phyloP scores from a whole-genome alignment of 2,329 filamentous ascomycete genomes.

The Alternaria postmessia region DNA sequence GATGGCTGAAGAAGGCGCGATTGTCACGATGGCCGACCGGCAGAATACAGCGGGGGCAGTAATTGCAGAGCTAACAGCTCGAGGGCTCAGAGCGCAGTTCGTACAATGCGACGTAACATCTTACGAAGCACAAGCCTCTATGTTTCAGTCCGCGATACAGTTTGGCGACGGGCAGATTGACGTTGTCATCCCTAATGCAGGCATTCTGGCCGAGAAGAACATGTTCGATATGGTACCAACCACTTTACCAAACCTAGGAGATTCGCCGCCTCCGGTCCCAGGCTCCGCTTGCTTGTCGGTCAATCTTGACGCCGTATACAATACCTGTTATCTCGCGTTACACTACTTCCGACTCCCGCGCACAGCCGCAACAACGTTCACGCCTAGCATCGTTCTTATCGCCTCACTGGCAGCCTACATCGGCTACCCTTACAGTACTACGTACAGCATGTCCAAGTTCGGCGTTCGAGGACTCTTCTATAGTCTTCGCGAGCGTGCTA shows the following conservation, averaged over 20 bases:
- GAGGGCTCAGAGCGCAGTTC: constrained; percentile 37
- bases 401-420: constrained; percentile 35
- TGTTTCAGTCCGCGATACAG: constrained; percentile 42
- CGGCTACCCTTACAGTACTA: constrained; percentile 30
- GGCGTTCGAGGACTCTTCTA: constrained; percentile 39
- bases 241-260: constrained; percentile 15
- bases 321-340: constrained; percentile 36
- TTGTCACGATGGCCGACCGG: constrained; percentile 38
- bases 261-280: constrained; percentile 29
- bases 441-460: constrained; percentile 41
- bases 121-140: constrained; percentile 35
- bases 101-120: constrained; percentile 42
- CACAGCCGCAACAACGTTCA: constrained; percentile 16
- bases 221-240: constrained; percentile 33
- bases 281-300: constrained; percentile 26
- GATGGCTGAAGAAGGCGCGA: constrained; percentile 31
- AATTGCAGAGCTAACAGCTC: constrained; percentile 19
- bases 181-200: constrained; percentile 43
- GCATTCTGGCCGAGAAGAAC: constrained; percentile 33
- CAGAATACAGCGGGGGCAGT: constrained; percentile 21
- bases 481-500: constrained; percentile 27
- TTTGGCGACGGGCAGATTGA: constrained; percentile 40
- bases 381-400: constrained; percentile 33
- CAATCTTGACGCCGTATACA: constrained; percentile 36
- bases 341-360: constrained; percentile 37